Evolutionary conservation across 2,329 filamentous ascomycete genomes (phyloP).

Genomic region (Drechslerella stenobrocha): DNA sequence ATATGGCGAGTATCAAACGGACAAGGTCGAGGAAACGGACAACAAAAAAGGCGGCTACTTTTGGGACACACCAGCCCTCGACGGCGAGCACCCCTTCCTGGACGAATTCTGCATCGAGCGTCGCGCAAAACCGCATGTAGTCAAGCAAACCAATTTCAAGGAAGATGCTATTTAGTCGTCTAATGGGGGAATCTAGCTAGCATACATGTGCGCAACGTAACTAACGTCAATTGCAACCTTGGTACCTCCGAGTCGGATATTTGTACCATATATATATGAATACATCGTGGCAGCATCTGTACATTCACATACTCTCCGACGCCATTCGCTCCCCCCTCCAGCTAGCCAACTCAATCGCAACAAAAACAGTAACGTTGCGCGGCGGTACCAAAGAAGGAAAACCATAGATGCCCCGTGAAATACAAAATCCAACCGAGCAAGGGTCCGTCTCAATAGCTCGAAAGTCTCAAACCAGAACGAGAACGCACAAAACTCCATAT

Average conservation of each 20-base stretch:
- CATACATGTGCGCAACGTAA: neutral
- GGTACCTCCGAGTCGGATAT: neutral
- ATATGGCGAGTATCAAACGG: conserved; percentile 57
- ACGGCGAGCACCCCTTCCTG: conserved; percentile 28
- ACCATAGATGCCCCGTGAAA: too few species aligned
- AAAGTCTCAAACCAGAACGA: conserved; percentile 16
- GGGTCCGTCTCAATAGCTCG: neutral
- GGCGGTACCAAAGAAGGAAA: too few species aligned
- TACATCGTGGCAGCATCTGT: too few species aligned
- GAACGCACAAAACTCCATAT: conserved; percentile 31
- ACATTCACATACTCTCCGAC: too few species aligned
- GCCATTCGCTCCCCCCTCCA: too few species aligned
- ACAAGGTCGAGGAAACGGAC: conserved; percentile 52
- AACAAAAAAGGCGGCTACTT: conserved; percentile 26
- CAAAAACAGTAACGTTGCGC: too few species aligned
- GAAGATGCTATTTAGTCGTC: too few species aligned
- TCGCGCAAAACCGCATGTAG: conserved; percentile 20
- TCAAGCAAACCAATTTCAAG: neutral
- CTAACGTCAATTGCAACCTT: neutral
- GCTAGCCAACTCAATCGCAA: too few species aligned
- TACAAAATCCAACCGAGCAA: too few species aligned
- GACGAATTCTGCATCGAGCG: conserved; percentile 45
- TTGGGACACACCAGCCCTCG: conserved; percentile 31
- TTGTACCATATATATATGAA: neutral
- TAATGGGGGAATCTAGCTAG: neutral